Conservation (phyloP, 306 rosid species). For the Prunus padus region DNA sequence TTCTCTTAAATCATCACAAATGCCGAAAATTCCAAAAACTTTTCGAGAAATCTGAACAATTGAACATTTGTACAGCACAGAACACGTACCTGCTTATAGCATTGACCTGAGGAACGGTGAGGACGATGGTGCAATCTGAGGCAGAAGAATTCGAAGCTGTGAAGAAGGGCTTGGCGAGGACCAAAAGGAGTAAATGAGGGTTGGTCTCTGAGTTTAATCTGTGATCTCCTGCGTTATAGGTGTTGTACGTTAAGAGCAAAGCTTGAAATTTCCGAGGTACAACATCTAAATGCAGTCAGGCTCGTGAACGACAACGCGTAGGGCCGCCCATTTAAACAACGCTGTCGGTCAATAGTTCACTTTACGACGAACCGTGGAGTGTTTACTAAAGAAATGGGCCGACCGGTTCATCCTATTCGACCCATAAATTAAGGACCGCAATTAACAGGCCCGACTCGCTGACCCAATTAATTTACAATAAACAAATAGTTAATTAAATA, state of each 20-base stretch:
- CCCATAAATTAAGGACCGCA: no score
- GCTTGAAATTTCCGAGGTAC: conserved; percentile 4
- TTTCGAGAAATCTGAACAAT: neutral
- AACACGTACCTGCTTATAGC: conserved; percentile 18
- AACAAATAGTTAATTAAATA: no score
- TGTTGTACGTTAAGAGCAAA: conserved; percentile 23
- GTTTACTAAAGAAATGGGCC: neutral
- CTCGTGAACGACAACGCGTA: neutral
- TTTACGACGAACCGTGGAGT: no score
- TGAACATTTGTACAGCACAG: conserved; percentile 6
- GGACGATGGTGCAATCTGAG: conserved; percentile 9
- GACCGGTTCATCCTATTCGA: neutral
- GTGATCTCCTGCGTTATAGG: neutral
- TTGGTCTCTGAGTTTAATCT: neutral
- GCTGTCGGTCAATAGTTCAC: neutral
- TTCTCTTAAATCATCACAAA: neutral
- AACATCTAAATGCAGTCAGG: neutral
- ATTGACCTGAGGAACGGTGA: conserved; percentile 39
- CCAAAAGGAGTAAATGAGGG: neutral
- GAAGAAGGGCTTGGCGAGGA: conserved; percentile 4
- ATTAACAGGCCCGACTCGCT: no score
- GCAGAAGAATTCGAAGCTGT: neutral
- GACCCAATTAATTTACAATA: no score
- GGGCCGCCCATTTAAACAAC: neutral
- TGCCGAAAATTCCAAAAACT: neutral